Evolutionary conservation across 2,329 filamentous ascomycete species (phyloP), one percentile per base, ranked within the genome.

Genomic region (Bimuria novae-zelandiae): DNA sequence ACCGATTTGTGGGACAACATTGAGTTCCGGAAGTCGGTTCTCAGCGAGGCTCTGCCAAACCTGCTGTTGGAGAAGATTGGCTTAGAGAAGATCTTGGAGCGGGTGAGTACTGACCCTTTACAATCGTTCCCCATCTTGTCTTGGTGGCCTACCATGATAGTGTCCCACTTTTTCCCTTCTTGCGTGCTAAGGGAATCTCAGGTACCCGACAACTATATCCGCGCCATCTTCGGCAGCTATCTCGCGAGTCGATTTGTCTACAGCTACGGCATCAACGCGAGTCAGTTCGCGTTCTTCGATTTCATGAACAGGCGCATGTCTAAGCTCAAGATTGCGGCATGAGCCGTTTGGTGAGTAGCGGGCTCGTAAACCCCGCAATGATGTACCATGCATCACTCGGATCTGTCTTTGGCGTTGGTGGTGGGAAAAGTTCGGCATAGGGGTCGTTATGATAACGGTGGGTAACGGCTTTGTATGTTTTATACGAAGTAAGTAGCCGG

Each of bases 231-330:
- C 71, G 94, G 94, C 63, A 95, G 90, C 72, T 97, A 93, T 77
- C 82, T 99, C 62, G 93, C 94, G 43, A 95, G 89, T 69, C 89
- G 94, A 37, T 99, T 99, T 73, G 91, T 99, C 35, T 99, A 99
- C 75, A 86, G 96, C 74, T 94, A 93, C 73, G 94, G 94, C 68
- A 92, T 92, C 72, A 88, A 85, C 62, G 92, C 94, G 4, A 94
- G 89, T 79, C 93, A 97, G 69, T 97, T 99, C 79, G 92, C 93
- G 33, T 99, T 99, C 82, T 99, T 96, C 77, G 91, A 96, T 73
- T 99, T 97, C 64, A 80, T 80, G 78, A 80, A 77, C 66, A 74
- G 78, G 63, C 70, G 78, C 21, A 80, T 79, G 73, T 67, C 69
- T 11, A 76, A 74, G 60, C 51, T 72, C n/a, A 55, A 51, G 27